phyloP scores from a whole-genome alignment of 805 yeast genomes.

The Saccharomycopsis fodiens region DNA sequence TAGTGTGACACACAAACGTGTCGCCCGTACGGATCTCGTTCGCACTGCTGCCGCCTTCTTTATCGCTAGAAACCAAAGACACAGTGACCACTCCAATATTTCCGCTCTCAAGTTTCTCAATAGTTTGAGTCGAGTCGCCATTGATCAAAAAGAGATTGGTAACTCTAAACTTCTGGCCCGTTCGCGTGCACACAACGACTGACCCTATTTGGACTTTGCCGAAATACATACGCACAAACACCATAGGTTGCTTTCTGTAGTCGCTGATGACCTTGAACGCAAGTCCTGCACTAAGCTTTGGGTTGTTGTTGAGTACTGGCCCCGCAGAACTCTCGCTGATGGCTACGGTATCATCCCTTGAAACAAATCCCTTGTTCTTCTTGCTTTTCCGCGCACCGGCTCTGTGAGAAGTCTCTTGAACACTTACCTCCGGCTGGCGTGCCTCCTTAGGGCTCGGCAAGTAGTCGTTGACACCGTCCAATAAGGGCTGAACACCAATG shows the following conservation, averaged over 20 bases:
- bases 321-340: conserved; percentile 31
- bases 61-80: conserved; percentile 26
- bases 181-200: conserved; percentile 58
- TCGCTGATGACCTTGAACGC: conserved; percentile 92
- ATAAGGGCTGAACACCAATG: conserved; percentile 91
- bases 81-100: conserved; percentile 89
- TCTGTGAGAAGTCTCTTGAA: conserved; percentile 22
- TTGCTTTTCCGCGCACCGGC: conserved; percentile 22
- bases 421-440: conserved; percentile 44
- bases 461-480: conserved; percentile 93
- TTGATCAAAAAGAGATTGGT: conserved; percentile 75
- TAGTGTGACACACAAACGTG: conserved; percentile 61
- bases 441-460: conserved; percentile 79
- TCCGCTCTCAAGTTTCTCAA: conserved; percentile 56
- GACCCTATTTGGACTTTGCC: conserved; percentile 64
- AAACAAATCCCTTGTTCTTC: conserved; percentile 17
- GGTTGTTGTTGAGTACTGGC: conserved; percentile 44
- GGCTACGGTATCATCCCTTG: conserved; percentile 26
- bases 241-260: conserved; percentile 73
- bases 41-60: conserved; percentile 17
- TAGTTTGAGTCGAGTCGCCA: conserved; percentile 78
- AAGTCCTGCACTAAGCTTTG: conserved; percentile 63
- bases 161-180: conserved; percentile 57
- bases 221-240: conserved; percentile 81
- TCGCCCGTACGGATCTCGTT: conserved; percentile 84